Base-by-base conservation (phyloP, 2,329 filamentous ascomycete species). In the Exophiala phaeomuriformis region DNA sequence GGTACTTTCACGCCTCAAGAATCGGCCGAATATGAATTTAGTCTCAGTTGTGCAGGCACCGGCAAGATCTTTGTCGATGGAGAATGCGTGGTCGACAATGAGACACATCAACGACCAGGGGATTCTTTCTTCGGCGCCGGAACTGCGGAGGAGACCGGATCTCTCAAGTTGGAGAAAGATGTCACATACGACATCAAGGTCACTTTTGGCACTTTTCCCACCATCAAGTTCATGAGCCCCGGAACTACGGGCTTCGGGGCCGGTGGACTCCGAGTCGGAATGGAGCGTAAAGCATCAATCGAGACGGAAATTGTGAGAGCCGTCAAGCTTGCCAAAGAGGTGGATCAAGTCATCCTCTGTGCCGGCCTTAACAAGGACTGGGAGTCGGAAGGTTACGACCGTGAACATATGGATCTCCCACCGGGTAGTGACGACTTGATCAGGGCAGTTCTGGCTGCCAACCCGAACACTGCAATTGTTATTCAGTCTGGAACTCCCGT, bases 321-420 rank as follows among this genome's bases (percentile, higher is more conserved):
- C 0, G 84, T 85, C 1, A 74, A 78, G 30, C 73, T 86, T 4
- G 88, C 88, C 31, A 78, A 77, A 65, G 76, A 79, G 40, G 83
- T 84, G 1, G 86, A 91, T 52, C 85, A 90, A 64, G 88, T 90
- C 45, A 77, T 93, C 57, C 75, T 93, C 50, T 86, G 87, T 64
- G 84, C 83, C 1, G 88, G 88, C 1, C 77, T 93, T 45, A 90
- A 90, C 64, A 79, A 79, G 36, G 86, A 91, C 64, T 91, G 86
- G 85, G 88, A 91, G 67, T 84, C 83, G 0, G 87, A 90, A 71
- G 86, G 86, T 32, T 75, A 80, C 37, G 80, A 83, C 61, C 76
- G 80, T 51, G 69, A 72, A 7, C 71, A 73, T 64, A 80, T 82
- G 78, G 75, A 80, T 54, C 69, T 82, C 1, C 80, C 80, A 40